Evolutionary conservation across 352 stramenopile genomes (phyloP).

Genomic region (Hyaloperonospora brassicae): DNA sequence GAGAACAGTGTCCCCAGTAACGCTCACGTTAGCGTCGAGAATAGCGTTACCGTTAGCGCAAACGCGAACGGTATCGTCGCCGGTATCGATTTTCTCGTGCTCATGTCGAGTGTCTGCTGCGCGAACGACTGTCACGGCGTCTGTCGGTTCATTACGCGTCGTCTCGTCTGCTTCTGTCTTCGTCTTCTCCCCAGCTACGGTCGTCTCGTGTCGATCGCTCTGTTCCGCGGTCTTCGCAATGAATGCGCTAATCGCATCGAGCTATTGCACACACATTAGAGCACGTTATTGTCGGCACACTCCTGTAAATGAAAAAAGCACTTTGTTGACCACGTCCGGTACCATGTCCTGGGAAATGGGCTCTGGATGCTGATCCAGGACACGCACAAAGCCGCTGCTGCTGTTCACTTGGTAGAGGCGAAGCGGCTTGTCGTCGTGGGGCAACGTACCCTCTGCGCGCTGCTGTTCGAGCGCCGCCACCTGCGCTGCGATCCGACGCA

Average conservation of each 20-base stretch:
- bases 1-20: too few species aligned
- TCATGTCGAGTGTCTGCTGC: too few species aligned
- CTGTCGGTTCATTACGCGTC: not conserved
- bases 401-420: slow-evolving; percentile 32
- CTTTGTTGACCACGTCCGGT: not conserved
- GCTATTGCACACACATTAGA: slow-evolving; percentile 11
- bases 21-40: too few species aligned
- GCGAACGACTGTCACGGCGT: too few species aligned
- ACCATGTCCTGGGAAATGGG: slow-evolving; percentile 51
- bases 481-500: slow-evolving; percentile 28
- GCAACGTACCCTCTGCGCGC: slow-evolving; percentile 17
- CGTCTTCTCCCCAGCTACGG: not conserved
- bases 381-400: slow-evolving; percentile 44
- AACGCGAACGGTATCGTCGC: too few species aligned
- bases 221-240: slow-evolving; percentile 1
- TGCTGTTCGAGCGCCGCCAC: slow-evolving; percentile 28
- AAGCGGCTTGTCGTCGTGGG: slow-evolving; percentile 20
- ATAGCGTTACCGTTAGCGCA: too few species aligned
- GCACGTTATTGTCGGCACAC: slow-evolving; percentile 1
- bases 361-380: slow-evolving; percentile 48
- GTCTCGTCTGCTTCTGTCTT: slow-evolving; percentile 3
- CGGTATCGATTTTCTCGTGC: too few species aligned
- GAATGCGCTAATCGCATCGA: slow-evolving; percentile 36
- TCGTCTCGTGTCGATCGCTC: slow-evolving; percentile 13
- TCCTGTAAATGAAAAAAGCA: slow-evolving; percentile 1